phyloP scores from a whole-genome alignment of 2,329 filamentous ascomycete species.

The Pochonia chlamydosporia region DNA sequence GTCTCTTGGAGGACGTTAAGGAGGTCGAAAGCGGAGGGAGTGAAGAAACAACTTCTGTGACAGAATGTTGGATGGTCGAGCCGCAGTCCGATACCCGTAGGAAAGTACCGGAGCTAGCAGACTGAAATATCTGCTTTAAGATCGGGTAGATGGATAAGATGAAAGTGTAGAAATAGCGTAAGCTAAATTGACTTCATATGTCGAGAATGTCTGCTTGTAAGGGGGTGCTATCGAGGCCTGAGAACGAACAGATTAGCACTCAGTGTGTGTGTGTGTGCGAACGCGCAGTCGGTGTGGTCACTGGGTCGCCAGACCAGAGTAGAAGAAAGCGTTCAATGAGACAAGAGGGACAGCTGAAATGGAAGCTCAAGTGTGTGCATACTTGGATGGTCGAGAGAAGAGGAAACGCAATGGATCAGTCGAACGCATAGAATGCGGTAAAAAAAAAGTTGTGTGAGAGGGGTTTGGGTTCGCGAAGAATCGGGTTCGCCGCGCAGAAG shows the following conservation, averaged over 20 bases:
- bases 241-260: neutral
- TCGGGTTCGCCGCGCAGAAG: neutral
- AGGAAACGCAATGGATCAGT: constrained; percentile 88
- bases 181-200: constrained; percentile 9
- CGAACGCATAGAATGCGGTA: constrained; percentile 70
- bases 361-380: constrained; percentile 27
- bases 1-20: constrained; percentile 77
- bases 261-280: too few species aligned
- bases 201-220: constrained; percentile 2
- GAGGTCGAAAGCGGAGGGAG: constrained; percentile 77
- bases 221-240: constrained; percentile 58
- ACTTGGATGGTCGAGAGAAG: constrained; percentile 86
- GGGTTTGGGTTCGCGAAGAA: neutral
- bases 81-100: constrained; percentile 74
- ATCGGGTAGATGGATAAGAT: too few species aligned
- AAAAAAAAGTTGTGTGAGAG: neutral
- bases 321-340: too few species aligned
- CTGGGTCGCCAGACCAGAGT: too few species aligned
- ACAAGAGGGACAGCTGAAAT: constrained; percentile 6
- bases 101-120: constrained; percentile 76
- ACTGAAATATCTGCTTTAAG: constrained; percentile 15
- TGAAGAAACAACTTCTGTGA: constrained; percentile 76
- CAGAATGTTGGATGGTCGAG: constrained; percentile 76
- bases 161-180: too few species aligned
- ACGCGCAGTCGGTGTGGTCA: too few species aligned